Percentiles rank a stretch among this genome's conserved stretches.
These are phyloP conservation scores for Scutellaria minor DNA, from an alignment of 257 asterid genomes.

Conservation along the genomic window DNA sequence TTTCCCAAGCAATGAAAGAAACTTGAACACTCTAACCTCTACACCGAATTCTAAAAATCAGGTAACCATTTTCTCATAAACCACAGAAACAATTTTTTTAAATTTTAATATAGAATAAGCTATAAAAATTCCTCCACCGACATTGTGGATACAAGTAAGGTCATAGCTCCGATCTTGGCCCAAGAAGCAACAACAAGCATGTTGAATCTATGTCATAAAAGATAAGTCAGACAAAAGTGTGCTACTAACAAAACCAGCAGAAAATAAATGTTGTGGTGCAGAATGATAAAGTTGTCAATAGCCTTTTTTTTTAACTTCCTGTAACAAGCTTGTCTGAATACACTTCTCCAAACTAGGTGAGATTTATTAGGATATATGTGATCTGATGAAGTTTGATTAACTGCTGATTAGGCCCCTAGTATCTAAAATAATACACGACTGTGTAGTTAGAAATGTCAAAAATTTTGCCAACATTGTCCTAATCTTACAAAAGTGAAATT, in stretches of 20 bases:
- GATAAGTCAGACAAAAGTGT: neutral
- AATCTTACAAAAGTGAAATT: neutral
- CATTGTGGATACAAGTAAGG: neutral
- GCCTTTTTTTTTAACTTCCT: neutral
- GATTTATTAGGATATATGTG: conserved; percentile 4
- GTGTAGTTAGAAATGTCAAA: conserved; percentile 9
- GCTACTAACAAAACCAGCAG: neutral
- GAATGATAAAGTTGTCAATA: neutral
- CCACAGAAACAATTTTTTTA: neutral
- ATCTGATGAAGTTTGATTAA: neutral
- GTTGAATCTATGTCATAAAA: neutral
- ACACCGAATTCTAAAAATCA: conserved; percentile 16
- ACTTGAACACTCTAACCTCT: neutral
- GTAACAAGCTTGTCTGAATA: neutral
- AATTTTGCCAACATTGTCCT: neutral
- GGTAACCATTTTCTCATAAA: conserved; percentile 11
- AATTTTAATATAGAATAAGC: neutral
- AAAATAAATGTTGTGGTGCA: neutral
- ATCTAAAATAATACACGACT: neutral
- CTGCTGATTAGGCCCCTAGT: conserved; percentile 2
- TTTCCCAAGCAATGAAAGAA: neutral
- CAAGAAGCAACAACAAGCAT: neutral
- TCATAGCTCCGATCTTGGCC: neutral
- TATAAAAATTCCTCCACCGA: neutral
- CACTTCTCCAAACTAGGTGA: conserved; percentile 20